Conservation (phyloP, 768 basidiomycete genomes). For the Serendipita sp. region DNA sequence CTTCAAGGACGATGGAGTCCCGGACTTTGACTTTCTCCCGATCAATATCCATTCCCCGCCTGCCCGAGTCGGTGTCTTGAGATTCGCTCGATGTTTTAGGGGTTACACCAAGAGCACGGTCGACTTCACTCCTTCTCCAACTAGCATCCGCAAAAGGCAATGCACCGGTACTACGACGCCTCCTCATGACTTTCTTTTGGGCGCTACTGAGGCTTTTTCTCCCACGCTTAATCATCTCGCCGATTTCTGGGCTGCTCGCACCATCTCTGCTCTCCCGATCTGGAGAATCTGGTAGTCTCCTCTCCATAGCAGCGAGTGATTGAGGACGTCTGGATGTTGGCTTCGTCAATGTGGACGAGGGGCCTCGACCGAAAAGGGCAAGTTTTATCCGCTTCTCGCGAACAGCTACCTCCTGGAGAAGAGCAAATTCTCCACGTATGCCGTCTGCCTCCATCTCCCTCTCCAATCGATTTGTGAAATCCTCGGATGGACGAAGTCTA, state of each 20-base stretch:
- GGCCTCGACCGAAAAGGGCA: neutral
- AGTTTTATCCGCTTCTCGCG: neutral
- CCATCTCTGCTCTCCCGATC: neutral
- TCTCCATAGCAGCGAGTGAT: neutral
- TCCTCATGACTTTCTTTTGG: neutral
- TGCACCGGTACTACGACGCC: constrained; percentile 1
- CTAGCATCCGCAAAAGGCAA: neutral
- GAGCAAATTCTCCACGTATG: neutral
- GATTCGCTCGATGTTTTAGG: neutral
- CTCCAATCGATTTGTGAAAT: neutral
- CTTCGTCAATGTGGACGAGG: neutral
- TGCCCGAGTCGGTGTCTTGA: neutral
- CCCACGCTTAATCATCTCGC: neutral
- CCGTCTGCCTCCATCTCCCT: neutral
- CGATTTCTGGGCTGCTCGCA: neutral
- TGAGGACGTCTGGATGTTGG: neutral
- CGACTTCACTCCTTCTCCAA: constrained; percentile 14
- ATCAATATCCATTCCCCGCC: neutral
- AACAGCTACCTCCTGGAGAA: neutral
- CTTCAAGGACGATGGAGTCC: neutral
- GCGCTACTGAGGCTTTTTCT: neutral
- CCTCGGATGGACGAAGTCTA: neutral
- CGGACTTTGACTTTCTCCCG: neutral
- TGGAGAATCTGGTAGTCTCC: neutral
- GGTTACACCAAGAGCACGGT: neutral